Percentiles rank a stretch among this genome's conserved stretches.
These are phyloP conservation scores for Colletotrichum eleusines DNA, from an alignment of 2,329 filamentous ascomycete species.

Conservation along the genomic window DNA sequence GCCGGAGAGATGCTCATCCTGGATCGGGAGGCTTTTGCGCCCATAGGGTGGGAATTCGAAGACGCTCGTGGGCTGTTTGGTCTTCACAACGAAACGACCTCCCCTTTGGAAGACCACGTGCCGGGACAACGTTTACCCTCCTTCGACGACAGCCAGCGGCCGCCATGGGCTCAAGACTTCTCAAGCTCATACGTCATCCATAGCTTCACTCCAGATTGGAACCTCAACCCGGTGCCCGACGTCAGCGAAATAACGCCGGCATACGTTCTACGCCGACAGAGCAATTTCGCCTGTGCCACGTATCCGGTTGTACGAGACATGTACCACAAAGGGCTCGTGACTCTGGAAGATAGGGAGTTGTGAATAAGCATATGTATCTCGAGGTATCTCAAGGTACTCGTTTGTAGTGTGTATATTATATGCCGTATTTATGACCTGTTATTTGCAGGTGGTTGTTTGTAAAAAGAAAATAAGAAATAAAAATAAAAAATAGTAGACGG, in stretches of 20 bases:
- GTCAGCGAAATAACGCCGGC: constrained; percentile 40
- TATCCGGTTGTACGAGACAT: constrained; percentile 44
- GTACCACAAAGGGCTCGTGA: constrained; percentile 40
- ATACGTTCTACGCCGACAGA: constrained; percentile 44
- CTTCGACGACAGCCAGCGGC: background rate
- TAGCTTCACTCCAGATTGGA: constrained; percentile 40
- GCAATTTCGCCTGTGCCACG: constrained; percentile 45
- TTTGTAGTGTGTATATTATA: background rate
- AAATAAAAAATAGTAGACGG: background rate
- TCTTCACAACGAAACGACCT: constrained; percentile 37
- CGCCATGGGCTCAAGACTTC: constrained; percentile 43
- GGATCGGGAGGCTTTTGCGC: constrained; percentile 45
- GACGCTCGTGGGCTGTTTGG: constrained; percentile 41
- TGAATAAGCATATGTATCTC: background rate
- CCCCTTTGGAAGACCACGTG: constrained; percentile 1
- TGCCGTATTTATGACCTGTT: too few relatives aligned
- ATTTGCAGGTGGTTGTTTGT: background rate
- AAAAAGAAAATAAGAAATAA: too few relatives aligned
- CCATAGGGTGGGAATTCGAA: constrained; percentile 42
- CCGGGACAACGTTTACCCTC: constrained; percentile 23
- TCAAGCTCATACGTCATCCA: constrained; percentile 45
- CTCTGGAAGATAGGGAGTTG: constrained; percentile 28
- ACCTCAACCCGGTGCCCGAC: constrained; percentile 10
- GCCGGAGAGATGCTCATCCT: constrained; percentile 46
- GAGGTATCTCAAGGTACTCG: too few relatives aligned